Conservation (phyloP, 2,329 filamentous ascomycete species). For the Didymella segeticola region DNA sequence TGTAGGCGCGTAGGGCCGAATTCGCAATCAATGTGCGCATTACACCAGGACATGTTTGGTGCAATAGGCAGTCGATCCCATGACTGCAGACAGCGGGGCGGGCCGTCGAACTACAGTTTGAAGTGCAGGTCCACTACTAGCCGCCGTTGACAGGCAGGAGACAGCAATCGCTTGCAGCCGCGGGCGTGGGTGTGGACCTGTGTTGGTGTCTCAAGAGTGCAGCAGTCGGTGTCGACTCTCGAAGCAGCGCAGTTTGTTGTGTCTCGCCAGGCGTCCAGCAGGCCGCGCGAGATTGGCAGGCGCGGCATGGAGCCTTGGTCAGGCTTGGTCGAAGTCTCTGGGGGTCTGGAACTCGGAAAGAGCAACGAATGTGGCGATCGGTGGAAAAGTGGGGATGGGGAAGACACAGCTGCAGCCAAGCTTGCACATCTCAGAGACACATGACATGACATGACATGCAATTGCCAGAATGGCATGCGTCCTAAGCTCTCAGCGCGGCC, state of each 20-base stretch:
- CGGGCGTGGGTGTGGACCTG: background rate
- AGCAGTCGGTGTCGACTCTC: too few relatives aligned
- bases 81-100: slow-evolving; percentile 24
- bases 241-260: slow-evolving; percentile 14
- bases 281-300: background rate
- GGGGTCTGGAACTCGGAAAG: slow-evolving; percentile 2
- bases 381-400: slow-evolving; percentile 6
- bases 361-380: slow-evolving; percentile 7
- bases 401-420: background rate
- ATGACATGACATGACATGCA: slow-evolving; percentile 10
- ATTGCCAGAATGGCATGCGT: slow-evolving; percentile 9
- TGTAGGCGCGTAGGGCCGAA: slow-evolving; percentile 9
- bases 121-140: slow-evolving; percentile 8
- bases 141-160: slow-evolving; percentile 12
- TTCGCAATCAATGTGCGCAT: background rate
- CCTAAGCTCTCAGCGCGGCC: too few relatives aligned
- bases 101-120: slow-evolving; percentile 13
- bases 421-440: too few relatives aligned
- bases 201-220: background rate
- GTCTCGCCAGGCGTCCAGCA: background rate
- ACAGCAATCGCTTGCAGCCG: background rate
- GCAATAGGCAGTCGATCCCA: slow-evolving; percentile 1
- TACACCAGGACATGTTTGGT: background rate
- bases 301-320: slow-evolving; percentile 4
- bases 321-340: slow-evolving; percentile 4